These are phyloP conservation scores for Stipa capillata DNA, from an alignment of 176 grass and related monocot genomes.

Conservation along the genomic window DNA sequence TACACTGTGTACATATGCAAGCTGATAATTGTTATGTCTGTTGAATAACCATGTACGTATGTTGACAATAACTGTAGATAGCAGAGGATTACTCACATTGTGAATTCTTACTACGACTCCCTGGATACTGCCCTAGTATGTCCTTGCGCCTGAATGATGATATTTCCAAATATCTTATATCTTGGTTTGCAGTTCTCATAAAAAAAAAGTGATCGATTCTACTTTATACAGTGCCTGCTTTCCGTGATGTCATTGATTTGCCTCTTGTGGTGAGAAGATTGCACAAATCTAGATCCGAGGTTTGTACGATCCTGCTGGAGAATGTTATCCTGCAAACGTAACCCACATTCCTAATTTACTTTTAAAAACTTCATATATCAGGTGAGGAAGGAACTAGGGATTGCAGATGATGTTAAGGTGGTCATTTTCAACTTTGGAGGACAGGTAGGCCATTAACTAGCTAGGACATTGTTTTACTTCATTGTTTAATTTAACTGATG, in stretches of 20 bases:
- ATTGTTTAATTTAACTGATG: neutral
- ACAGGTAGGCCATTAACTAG: conserved; percentile 48
- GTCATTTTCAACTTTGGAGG: conserved; percentile 98
- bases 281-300: conserved; percentile 81
- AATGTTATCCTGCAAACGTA: neutral
- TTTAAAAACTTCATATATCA: conserved; percentile 27
- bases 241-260: conserved; percentile 92
- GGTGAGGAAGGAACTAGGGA: conserved; percentile 84
- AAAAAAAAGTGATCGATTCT: conserved; percentile 9
- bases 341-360: neutral
- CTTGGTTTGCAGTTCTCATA: neutral
- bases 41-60: conserved; percentile 5
- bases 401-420: conserved; percentile 79
- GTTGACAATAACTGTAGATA: conserved; percentile 49
- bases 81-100: conserved; percentile 94
- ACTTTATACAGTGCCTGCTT: conserved; percentile 76
- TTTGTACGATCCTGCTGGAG: conserved; percentile 7
- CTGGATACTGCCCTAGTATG: conserved; percentile 97
- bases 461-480: neutral
- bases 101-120: conserved; percentile 92
- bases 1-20: neutral
- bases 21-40: neutral
- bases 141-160: neutral
- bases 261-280: conserved; percentile 85
- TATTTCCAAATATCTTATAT: neutral